phyloP scores from a whole-genome alignment of 495 filamentous ascomycete genomes.

The Mytilinidion resinicola region DNA sequence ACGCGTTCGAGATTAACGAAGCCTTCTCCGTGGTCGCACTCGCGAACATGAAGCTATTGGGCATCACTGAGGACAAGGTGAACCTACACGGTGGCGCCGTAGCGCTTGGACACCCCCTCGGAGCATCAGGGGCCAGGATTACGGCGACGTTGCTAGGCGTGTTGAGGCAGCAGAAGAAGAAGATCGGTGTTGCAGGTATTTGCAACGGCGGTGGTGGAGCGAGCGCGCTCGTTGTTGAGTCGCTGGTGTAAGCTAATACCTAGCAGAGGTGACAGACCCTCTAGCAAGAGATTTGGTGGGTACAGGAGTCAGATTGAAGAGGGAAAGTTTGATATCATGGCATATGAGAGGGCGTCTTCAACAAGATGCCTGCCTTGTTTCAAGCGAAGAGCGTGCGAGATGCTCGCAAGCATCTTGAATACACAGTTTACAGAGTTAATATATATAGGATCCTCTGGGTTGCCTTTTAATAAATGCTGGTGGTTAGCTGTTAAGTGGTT shows the following conservation, averaged over 20 bases:
- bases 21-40: constrained; percentile 95
- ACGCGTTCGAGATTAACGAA: constrained; percentile 98
- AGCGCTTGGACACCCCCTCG: constrained; percentile 90
- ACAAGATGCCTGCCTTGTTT: too few species aligned
- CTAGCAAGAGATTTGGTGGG: too few species aligned
- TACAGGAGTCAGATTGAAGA: too few species aligned
- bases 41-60: constrained; percentile 88
- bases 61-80: constrained; percentile 73
- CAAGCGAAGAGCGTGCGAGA: too few species aligned
- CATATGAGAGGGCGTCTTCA: too few species aligned
- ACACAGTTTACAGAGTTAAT: too few species aligned
- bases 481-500: too few species aligned
- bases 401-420: too few species aligned
- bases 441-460: too few species aligned
- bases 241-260: constrained; percentile 17
- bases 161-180: constrained; percentile 79
- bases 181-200: constrained; percentile 90
- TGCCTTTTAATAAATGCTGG: too few species aligned
- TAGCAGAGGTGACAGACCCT: too few species aligned
- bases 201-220: constrained; percentile 98
- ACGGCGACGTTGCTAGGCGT: constrained; percentile 86
- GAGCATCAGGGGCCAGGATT: constrained; percentile 88
- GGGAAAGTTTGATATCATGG: too few species aligned
- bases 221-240: constrained; percentile 81
- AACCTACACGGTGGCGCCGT: constrained; percentile 95